Base-by-base conservation (phyloP, 2,329 filamentous ascomycete species). In the Paraphaeosphaeria minitans region DNA sequence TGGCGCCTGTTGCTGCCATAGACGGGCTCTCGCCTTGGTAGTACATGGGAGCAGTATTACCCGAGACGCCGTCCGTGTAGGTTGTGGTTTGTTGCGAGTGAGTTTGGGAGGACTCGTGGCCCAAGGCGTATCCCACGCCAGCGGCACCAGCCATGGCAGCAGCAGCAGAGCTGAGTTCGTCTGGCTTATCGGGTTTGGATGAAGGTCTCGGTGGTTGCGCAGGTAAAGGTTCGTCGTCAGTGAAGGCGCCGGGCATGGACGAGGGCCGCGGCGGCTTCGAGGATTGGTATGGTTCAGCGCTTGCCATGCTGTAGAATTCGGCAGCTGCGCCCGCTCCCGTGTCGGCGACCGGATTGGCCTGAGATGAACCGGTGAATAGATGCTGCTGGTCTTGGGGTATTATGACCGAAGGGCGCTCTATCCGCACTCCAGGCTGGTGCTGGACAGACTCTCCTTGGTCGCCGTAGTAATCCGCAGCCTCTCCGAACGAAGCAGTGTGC, bases 401-500 rank as follows among this genome's bases (percentile, higher is more conserved):
- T 56, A 87, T 82, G 39, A 87, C 78, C 0, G 81, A 79, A 24
- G 84, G 83, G 33, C 78, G 77, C 16, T 80, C 73, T 7, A 84
- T 81, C 45, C 86, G 79, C 12, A 86, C 78, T n/a, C 87, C 87
- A 7, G 87, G 86, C 70, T 89, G 87, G 13, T 78, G 70, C 10
- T 77, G 69, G 2, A 89, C 85, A 19, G 84, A 87, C 68, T 88
- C 78, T 12, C 86, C 86, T 65, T 85, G 81, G 68, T 88, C 86
- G 45, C 83, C 81, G 69, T 88, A 89, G 70, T 87, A 89, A 35
- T 87, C 85, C 16, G 87, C 82, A 6, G 85, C 85, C 37, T 80
- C 79, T 33, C 86, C 87, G 54, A 81, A 80, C 21, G 80, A 78
- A 42, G 67, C 66, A 35, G 67, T 65, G 35, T 65, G 57, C 49